Percentiles rank a stretch among this genome's conserved stretches.
Conservation (phyloP, 169 alveolate species). For the Plasmodium inui region DNA sequence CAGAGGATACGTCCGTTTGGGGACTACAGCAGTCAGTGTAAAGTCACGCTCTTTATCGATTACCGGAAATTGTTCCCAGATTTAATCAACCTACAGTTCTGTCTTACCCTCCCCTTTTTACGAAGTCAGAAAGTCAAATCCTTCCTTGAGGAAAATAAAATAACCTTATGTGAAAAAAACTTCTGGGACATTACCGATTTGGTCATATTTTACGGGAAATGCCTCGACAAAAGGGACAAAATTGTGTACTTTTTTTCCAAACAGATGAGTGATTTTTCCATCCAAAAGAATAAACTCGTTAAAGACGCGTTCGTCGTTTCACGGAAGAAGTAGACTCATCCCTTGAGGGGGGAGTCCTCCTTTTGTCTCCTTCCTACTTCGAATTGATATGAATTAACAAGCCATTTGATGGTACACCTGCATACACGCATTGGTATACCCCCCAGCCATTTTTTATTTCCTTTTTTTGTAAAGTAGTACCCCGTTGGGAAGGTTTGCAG, state of each 20-base stretch:
- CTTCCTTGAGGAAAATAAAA: constrained; percentile 5
- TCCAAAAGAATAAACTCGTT: constrained; percentile 9
- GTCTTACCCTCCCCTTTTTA: constrained; percentile 39
- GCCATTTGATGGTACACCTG: not conserved
- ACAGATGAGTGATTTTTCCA: not conserved
- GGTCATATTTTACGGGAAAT: constrained; percentile 73
- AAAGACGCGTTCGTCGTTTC: constrained; percentile 65
- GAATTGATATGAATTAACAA: not conserved
- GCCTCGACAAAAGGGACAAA: constrained; percentile 48
- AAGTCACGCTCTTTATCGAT: constrained; percentile 53
- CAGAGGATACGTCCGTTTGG: constrained; percentile 10
- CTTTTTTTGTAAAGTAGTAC: not conserved
- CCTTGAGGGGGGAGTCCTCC: not conserved
- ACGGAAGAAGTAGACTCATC: not conserved
- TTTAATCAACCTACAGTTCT: constrained; percentile 14
- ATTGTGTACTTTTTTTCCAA: constrained; percentile 23
- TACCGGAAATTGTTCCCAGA: constrained; percentile 15
- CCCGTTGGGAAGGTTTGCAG: not conserved
- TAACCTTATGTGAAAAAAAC: constrained; percentile 16
- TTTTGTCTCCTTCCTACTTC: not conserved
- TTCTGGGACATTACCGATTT: constrained; percentile 21
- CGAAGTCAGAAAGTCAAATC: constrained; percentile 12
- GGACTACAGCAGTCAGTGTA: not conserved
- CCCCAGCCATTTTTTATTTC: not conserved
- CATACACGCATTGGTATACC: not conserved